phyloP scores from a whole-genome alignment of 2,329 filamentous ascomycete species.

The Monosporascus sp. region DNA sequence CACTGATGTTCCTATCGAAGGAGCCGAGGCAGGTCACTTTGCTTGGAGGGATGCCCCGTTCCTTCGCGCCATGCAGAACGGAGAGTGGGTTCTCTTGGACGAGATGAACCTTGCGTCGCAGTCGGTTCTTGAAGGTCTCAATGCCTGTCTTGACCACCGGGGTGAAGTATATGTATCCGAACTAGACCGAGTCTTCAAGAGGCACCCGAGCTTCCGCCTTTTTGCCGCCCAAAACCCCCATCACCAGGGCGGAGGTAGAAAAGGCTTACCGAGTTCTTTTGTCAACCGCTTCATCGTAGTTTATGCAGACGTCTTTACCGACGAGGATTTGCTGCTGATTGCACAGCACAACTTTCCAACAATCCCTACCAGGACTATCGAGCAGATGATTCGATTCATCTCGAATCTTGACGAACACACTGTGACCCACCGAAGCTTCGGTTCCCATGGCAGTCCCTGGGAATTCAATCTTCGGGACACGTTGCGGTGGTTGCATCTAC shows the following conservation, averaged over 20 bases:
- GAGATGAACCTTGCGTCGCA: constrained; percentile 99
- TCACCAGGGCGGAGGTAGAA: constrained; percentile 91
- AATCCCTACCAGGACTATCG: constrained; percentile 54
- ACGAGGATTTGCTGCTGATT: constrained; percentile 77
- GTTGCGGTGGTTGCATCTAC: constrained; percentile 77
- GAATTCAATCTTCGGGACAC: constrained; percentile 93
- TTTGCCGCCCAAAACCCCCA: constrained; percentile 98
- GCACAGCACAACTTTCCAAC: constrained; percentile 71
- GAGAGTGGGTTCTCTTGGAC: constrained; percentile 93
- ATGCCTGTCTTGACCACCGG: constrained; percentile 93
- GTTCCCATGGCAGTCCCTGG: constrained; percentile 73
- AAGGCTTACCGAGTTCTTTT: constrained; percentile 90
- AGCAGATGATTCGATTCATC: constrained; percentile 73
- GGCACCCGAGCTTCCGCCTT: constrained; percentile 84
- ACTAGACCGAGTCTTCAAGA: constrained; percentile 86
- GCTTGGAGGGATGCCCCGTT: constrained; percentile 96
- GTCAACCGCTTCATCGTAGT: constrained; percentile 98
- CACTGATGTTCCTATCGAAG: constrained; percentile 91
- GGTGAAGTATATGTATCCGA: constrained; percentile 95
- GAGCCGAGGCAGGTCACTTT: constrained; percentile 85
- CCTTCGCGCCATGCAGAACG: constrained; percentile 90
- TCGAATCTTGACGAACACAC: constrained; percentile 71
- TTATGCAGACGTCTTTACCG: constrained; percentile 84
- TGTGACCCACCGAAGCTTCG: constrained; percentile 53
- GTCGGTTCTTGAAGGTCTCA: constrained; percentile 91